phyloP scores from a whole-genome alignment of 371 early-diverging fungal genomes.

The Hamiltosporidium magnivora region DNA sequence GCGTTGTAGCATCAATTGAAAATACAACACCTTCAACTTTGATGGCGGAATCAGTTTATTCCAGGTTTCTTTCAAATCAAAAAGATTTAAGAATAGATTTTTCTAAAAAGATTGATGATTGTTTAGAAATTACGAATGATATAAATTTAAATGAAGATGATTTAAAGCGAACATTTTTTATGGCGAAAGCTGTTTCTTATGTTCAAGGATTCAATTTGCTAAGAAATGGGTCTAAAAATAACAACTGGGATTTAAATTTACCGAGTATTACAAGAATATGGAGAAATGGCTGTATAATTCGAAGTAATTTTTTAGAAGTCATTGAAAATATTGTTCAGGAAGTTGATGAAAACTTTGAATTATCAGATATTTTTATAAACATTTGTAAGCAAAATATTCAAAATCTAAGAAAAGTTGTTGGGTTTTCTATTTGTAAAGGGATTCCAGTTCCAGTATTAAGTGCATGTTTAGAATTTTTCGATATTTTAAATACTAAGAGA shows the following conservation, averaged over 20 bases:
- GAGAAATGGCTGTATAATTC: slow-evolving; percentile 96
- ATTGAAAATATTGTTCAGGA: slow-evolving; percentile 70
- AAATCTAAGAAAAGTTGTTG: slow-evolving; percentile 68
- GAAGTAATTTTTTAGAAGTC: slow-evolving; percentile 75
- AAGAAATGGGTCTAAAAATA: slow-evolving; percentile 74
- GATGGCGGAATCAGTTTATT: slow-evolving; percentile 88
- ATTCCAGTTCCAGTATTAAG: slow-evolving; percentile 77
- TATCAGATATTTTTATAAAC: slow-evolving; percentile 74
- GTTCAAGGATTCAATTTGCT: slow-evolving; percentile 96
- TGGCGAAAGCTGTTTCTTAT: slow-evolving; percentile 87
- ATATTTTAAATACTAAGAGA: slow-evolving; percentile 24
- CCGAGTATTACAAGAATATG: slow-evolving; percentile 88
- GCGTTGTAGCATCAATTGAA: slow-evolving; percentile 79
- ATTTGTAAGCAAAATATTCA: slow-evolving; percentile 76
- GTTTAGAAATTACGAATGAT: slow-evolving; percentile 58
- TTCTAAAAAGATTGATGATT: slow-evolving; percentile 61
- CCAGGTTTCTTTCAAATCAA: slow-evolving; percentile 79
- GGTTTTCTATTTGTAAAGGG: slow-evolving; percentile 67
- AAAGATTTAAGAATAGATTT: slow-evolving; percentile 80
- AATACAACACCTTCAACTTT: slow-evolving; percentile 77
- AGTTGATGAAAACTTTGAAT: slow-evolving; percentile 65
- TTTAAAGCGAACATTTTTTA: slow-evolving; percentile 69
- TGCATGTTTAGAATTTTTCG: slow-evolving; percentile 73
- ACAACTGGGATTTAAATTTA: slow-evolving; percentile 82
- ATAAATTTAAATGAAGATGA: slow-evolving; percentile 57